Evolutionary conservation across 768 basidiomycete species (phyloP).

Genomic region (Mycena belliarum): DNA sequence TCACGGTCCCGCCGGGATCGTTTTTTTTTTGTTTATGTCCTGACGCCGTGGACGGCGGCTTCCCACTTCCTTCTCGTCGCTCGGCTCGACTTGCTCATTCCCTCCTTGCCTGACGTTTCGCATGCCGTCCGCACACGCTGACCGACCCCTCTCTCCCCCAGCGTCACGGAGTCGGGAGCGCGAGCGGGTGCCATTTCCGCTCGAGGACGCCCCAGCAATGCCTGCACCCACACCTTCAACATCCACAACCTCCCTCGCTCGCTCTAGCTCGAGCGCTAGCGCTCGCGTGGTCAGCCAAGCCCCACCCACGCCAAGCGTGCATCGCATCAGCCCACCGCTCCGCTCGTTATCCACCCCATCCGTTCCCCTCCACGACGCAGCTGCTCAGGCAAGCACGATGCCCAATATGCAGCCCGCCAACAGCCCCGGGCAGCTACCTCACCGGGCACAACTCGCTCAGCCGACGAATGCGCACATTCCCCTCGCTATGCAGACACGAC

Average conservation of each 20-base stretch:
- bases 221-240: constrained; percentile 4
- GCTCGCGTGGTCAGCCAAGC: too few relatives aligned
- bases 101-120: not conserved
- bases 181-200: constrained; percentile 13
- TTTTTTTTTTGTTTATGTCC: not conserved
- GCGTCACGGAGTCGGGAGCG: constrained; percentile 14
- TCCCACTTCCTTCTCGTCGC: too few relatives aligned
- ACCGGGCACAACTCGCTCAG: too few relatives aligned
- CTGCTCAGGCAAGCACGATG: not conserved
- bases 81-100: too few relatives aligned
- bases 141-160: not conserved
- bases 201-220: constrained; percentile 10
- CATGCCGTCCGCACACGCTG: not conserved
- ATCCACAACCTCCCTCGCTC: not conserved
- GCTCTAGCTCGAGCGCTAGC: not conserved
- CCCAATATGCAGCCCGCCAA: not conserved
- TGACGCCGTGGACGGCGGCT: not conserved
- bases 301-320: too few relatives aligned
- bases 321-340: too few relatives aligned
- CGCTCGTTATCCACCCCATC: constrained; percentile 2
- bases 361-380: not conserved
- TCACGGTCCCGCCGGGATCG: too few relatives aligned
- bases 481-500: constrained; percentile 18
- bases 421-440: too few relatives aligned
- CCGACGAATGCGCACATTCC: constrained; percentile 18